Evolutionary conservation across 306 rosid species (phyloP), one percentile per base, ranked within the genome.

Genomic region (Cicer pinnatifidum): DNA sequence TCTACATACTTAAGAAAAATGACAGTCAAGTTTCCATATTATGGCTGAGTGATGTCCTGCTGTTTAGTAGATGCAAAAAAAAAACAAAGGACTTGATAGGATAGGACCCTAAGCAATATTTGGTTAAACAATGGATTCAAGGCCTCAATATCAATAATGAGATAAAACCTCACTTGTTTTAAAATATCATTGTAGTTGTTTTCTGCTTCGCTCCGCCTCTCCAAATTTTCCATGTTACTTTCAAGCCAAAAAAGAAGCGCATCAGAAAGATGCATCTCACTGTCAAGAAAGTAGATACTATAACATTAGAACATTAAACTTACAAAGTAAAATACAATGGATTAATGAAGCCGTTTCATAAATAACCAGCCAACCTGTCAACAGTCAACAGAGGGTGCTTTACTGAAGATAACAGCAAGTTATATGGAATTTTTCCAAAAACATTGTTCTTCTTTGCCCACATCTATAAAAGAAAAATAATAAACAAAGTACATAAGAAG

Each of bases 251-350:
- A 75, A 67, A 85, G 76, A 82, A 91, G 88, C 50, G 89, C 93
- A 66, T 86, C 82, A 44, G 75, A 77, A 71, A 91, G 88, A 86
- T 86, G 83, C 91, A 88, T 81, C 79, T 91, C 97, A 75, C 97
- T 91, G 89, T 73, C 54, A 81, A 80, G 80, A 83, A 41, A 69
- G 68, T 40, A 71, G 79, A 83, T 41, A 68, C 67, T 40, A 69
- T 46, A 17, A 75, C 74, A 76, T 88, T 63, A 88, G 73, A 71
- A 76, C 56, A 20, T 53, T 45, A 23, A 53, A 82, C 44, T 48
- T 44, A 12, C 52, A 23, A 1, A 11, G 37, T 59, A 56, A 58
- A 68, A 44, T 19, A 9, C 57, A 69, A n/a, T 12, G 62, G 11
- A 69, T 61, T 51, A 54, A 68, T 77, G 20, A 78, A 23, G 59